A percentile compares a stretch with the other conserved stretches of the same genome.
These are phyloP conservation scores for Paecilomyces dactylethromorphus DNA, from an alignment of 2,329 filamentous ascomycete genomes.

Conservation along the genomic window DNA sequence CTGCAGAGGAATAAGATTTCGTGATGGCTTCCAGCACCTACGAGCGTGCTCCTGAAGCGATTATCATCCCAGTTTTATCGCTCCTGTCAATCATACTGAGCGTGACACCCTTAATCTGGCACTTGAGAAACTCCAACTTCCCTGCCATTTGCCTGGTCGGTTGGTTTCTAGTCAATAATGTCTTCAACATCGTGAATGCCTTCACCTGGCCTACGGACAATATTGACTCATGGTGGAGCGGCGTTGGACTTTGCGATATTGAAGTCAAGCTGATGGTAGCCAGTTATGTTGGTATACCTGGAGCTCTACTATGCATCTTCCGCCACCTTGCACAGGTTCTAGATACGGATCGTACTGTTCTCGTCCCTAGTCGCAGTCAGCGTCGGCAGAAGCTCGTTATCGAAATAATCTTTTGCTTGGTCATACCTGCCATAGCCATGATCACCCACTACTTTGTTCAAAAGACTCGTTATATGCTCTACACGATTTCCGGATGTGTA, in stretches of 20 bases:
- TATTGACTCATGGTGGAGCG: slow-evolving; percentile 49
- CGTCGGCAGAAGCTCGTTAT: slow-evolving; percentile 41
- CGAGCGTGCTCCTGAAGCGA: slow-evolving; percentile 15
- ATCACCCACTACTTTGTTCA: slow-evolving; percentile 55
- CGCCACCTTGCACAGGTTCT: slow-evolving; percentile 55
- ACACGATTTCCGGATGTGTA: slow-evolving; percentile 54
- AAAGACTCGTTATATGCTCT: slow-evolving; percentile 51
- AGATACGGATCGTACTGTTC: slow-evolving; percentile 49
- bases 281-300: slow-evolving; percentile 46
- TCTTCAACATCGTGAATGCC: slow-evolving; percentile 55
- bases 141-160: slow-evolving; percentile 51
- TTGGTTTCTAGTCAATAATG: slow-evolving; percentile 51
- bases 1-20: background rate
- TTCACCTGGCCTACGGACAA: slow-evolving; percentile 59
- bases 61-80: slow-evolving; percentile 44
- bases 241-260: slow-evolving; percentile 58
- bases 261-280: slow-evolving; percentile 54
- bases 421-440: slow-evolving; percentile 50
- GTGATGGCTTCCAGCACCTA: background rate
- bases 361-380: slow-evolving; percentile 45
- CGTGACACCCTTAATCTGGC: slow-evolving; percentile 54
- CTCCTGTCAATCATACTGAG: slow-evolving; percentile 46
- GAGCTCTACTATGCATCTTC: slow-evolving; percentile 52
- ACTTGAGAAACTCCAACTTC: slow-evolving; percentile 55
- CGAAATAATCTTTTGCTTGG: slow-evolving; percentile 51